These are phyloP conservation scores for Lepidium sativum DNA, from an alignment of 345 rosid genomes.

Conservation along the genomic window DNA sequence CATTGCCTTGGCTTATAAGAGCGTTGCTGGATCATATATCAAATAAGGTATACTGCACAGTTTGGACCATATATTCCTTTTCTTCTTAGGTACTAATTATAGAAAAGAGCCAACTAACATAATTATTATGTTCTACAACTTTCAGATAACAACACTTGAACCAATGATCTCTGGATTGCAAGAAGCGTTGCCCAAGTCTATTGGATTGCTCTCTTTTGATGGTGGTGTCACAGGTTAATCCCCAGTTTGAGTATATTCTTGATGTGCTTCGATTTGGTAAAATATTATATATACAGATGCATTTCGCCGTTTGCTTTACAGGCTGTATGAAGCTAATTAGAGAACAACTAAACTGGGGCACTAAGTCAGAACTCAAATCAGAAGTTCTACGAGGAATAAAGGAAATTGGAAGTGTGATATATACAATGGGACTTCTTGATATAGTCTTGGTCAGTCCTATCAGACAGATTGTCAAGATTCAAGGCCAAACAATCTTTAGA, in stretches of 20 bases:
- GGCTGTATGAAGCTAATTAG: constrained; percentile 94
- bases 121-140: constrained; percentile 15
- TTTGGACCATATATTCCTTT: not conserved
- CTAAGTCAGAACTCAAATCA: constrained; percentile 80
- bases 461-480: not conserved
- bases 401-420: constrained; percentile 92
- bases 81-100: not conserved
- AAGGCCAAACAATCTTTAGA: not conserved
- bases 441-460: constrained; percentile 69
- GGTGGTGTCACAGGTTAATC: constrained; percentile 79
- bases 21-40: constrained; percentile 95
- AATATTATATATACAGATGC: not conserved
- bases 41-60: constrained; percentile 52
- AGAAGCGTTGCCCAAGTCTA: constrained; percentile 88
- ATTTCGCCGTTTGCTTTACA: constrained; percentile 20
- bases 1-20: constrained; percentile 95
- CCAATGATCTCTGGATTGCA: constrained; percentile 86
- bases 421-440: constrained; percentile 95
- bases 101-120: not conserved
- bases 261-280: not conserved
- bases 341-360: constrained; percentile 87
- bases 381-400: constrained; percentile 86
- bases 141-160: constrained; percentile 72
- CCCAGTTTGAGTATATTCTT: not conserved
- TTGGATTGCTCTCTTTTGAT: constrained; percentile 94